Conservation (phyloP, 176 grass and related monocot genomes). For the Raddia distichophylla region DNA sequence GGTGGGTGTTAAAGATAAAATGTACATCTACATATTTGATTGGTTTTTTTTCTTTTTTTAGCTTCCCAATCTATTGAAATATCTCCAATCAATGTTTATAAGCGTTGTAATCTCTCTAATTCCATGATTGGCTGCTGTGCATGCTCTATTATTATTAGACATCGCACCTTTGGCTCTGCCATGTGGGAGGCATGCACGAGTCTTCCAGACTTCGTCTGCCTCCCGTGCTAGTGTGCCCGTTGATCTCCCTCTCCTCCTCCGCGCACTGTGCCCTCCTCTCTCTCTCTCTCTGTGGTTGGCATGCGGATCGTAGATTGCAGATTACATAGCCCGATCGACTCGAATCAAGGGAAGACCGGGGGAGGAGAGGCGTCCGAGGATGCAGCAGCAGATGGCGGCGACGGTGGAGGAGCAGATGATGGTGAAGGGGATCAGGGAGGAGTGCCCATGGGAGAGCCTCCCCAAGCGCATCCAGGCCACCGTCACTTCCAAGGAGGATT, state of each 20-base stretch:
- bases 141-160: too few relatives aligned
- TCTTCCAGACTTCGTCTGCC: too few relatives aligned
- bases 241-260: background rate
- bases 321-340: slow-evolving; percentile 8
- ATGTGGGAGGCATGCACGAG: too few relatives aligned
- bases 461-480: slow-evolving; percentile 75
- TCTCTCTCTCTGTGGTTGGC: too few relatives aligned
- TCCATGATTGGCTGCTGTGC: too few relatives aligned
- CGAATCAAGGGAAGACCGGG: background rate
- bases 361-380: background rate
- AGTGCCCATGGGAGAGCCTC: slow-evolving; percentile 73
- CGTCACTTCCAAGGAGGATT: slow-evolving; percentile 76
- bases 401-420: slow-evolving; percentile 91
- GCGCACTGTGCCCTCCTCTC: background rate
- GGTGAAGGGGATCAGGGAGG: slow-evolving; percentile 81
- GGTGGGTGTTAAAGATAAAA: too few relatives aligned
- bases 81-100: too few relatives aligned
- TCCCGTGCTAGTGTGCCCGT: background rate
- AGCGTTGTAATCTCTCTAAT: too few relatives aligned
- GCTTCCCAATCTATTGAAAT: too few relatives aligned
- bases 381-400: slow-evolving; percentile 58
- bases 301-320: background rate
- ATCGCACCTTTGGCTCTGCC: too few relatives aligned
- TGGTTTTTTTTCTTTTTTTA: too few relatives aligned
- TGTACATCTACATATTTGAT: too few relatives aligned